These are phyloP conservation scores for Lachnellula willkommii DNA, from an alignment of 2,329 filamentous ascomycete species.

Conservation along the genomic window DNA sequence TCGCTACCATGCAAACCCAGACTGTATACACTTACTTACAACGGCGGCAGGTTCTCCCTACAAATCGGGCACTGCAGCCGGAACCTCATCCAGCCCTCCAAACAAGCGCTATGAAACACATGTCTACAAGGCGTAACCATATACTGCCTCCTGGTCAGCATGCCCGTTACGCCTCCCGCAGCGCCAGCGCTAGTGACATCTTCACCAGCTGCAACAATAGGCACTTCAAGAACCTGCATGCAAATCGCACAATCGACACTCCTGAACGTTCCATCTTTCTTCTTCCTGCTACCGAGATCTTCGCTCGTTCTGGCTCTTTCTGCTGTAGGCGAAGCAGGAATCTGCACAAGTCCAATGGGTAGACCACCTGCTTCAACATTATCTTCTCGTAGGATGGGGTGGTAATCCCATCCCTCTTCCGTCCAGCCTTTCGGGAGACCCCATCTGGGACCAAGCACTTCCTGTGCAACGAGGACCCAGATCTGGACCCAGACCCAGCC, in stretches of 20 bases:
- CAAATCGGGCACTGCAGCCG: constrained; percentile 93
- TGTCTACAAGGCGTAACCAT: constrained; percentile 98
- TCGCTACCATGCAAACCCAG: not conserved
- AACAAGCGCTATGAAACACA: constrained; percentile 85
- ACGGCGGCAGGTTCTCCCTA: constrained; percentile 77
- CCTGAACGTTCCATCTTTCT: constrained; percentile 40
- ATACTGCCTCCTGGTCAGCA: constrained; percentile 76
- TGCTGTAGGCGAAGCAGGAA: constrained; percentile 21
- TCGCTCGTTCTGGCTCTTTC: constrained; percentile 18
- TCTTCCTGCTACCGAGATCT: constrained; percentile 35
- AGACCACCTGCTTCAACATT: constrained; percentile 72
- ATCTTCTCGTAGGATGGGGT: constrained; percentile 80
- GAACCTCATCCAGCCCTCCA: constrained; percentile 96
- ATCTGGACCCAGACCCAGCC: constrained; percentile 88
- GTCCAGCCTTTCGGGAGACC: constrained; percentile 66
- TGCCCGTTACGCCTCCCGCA: constrained; percentile 52
- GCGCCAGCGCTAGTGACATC: constrained; percentile 37
- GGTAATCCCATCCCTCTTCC: constrained; percentile 87
- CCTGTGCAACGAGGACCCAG: constrained; percentile 71
- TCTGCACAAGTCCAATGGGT: constrained; percentile 64
- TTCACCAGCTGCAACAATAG: constrained; percentile 61
- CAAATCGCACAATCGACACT: constrained; percentile 93
- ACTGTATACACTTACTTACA: constrained; percentile 45
- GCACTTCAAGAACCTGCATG: constrained; percentile 84
- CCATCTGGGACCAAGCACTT: constrained; percentile 82